Evolutionary conservation across 257 asterid species (phyloP).

Genomic region (Nemophila menziesii): DNA sequence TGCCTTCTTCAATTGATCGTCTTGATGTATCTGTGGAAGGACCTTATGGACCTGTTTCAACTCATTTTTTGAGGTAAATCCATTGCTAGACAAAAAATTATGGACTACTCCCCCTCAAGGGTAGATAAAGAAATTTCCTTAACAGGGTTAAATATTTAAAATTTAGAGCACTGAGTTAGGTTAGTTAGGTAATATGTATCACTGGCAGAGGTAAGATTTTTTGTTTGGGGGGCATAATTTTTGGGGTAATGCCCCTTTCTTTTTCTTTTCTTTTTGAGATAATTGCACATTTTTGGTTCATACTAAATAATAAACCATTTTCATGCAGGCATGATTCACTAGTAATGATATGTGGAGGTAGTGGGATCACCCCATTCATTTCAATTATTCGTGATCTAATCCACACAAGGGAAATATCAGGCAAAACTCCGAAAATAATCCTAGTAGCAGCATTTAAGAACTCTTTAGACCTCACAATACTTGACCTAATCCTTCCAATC

Average conservation of each 20-base stretch:
- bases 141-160: too few species aligned
- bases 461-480: constrained; percentile 46
- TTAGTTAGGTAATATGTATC: too few species aligned
- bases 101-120: too few species aligned
- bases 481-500: constrained; percentile 57
- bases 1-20: background rate
- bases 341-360: constrained; percentile 84
- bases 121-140: too few species aligned
- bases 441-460: constrained; percentile 59
- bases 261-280: too few species aligned
- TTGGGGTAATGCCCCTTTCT: too few species aligned
- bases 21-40: constrained; percentile 1
- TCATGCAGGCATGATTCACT: constrained; percentile 49
- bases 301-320: background rate
- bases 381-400: constrained; percentile 67
- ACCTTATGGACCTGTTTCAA: constrained; percentile 3
- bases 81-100: background rate
- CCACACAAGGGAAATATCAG: constrained; percentile 20
- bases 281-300: too few species aligned
- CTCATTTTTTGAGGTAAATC: constrained; percentile 18
- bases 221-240: too few species aligned
- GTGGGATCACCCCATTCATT: constrained; percentile 81
- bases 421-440: constrained; percentile 41
- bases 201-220: too few species aligned
- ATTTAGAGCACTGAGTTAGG: too few species aligned